phyloP scores from a whole-genome alignment of 176 grass and related monocot species.

The Raddia distichophylla region DNA sequence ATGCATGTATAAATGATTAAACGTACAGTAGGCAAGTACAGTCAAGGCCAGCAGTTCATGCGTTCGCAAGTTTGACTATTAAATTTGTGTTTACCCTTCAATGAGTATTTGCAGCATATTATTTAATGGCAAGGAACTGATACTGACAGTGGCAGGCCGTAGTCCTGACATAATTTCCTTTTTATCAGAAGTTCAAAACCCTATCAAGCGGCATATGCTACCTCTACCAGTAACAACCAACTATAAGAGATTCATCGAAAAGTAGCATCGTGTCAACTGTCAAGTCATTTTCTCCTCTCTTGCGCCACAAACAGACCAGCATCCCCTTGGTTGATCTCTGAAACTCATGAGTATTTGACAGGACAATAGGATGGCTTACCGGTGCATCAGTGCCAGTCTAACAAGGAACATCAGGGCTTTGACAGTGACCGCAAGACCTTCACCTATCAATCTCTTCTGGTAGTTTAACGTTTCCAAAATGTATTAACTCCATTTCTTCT shows the following conservation, averaged over 20 bases:
- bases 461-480: conserved; percentile 58
- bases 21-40: conserved; percentile 6
- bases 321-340: neutral
- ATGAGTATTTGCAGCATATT: neutral
- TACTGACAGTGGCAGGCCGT: neutral
- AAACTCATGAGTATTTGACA: neutral
- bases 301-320: neutral
- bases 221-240: too few relatives aligned
- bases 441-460: conserved; percentile 71
- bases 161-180: neutral
- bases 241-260: conserved; percentile 48
- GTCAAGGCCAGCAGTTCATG: neutral
- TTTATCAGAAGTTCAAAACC: neutral
- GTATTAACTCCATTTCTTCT: conserved; percentile 84
- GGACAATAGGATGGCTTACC: neutral
- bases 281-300: conserved; percentile 34
- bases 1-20: neutral
- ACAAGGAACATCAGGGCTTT: conserved; percentile 5
- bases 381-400: neutral
- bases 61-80: neutral
- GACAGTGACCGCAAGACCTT: conserved; percentile 28
- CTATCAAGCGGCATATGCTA: neutral
- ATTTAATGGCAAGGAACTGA: neutral
- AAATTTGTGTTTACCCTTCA: neutral
- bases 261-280: neutral